These are phyloP conservation scores for Fusarium foetens DNA, from an alignment of 2,329 filamentous ascomycete species.

Conservation along the genomic window DNA sequence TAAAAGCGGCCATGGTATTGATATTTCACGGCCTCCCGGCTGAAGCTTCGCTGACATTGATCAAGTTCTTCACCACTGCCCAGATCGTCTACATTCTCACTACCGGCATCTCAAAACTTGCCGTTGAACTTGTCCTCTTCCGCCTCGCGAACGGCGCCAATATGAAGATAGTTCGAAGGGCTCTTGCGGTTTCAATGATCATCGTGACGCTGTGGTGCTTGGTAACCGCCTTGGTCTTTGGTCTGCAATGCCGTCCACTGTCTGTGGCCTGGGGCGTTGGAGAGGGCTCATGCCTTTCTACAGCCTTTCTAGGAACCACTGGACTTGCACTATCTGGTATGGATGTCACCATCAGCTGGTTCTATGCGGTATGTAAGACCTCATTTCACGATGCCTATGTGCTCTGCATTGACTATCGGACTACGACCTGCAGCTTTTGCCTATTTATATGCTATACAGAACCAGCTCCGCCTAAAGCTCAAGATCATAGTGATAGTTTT, in stretches of 20 bases:
- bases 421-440: neutral
- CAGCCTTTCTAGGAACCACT: neutral
- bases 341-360: slow-evolving; percentile 19
- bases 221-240: neutral
- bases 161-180: neutral
- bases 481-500: slow-evolving; percentile 14
- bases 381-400: neutral
- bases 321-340: slow-evolving; percentile 8
- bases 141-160: neutral
- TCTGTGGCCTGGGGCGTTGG: neutral
- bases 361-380: slow-evolving; percentile 1
- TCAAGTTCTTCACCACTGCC: neutral
- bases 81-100: neutral
- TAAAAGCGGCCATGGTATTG: neutral
- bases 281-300: neutral
- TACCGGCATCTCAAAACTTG: neutral
- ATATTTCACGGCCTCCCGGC: too few relatives aligned
- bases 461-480: slow-evolving; percentile 7
- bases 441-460: slow-evolving; percentile 3
- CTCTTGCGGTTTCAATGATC: neutral
- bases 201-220: neutral
- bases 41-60: accelerated
- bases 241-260: neutral
- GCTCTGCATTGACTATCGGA: neutral
- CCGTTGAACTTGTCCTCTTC: neutral